Evolutionary conservation across 768 basidiomycete species (phyloP).

Genomic region (Cytidiella melzeri): DNA sequence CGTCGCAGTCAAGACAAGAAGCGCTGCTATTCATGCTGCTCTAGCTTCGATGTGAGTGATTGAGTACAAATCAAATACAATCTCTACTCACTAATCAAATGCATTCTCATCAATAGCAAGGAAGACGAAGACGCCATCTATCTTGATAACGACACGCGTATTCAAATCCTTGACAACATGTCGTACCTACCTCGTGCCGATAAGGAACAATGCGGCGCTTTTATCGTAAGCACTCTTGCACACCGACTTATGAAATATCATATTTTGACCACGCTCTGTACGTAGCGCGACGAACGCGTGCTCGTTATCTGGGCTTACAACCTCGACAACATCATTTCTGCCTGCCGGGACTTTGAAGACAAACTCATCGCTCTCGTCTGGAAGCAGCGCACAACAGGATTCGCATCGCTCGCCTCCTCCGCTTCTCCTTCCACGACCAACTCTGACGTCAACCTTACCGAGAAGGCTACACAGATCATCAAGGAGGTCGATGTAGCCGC

Average conservation of each 20-base stretch:
- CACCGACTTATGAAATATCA: neutral
- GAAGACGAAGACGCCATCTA: constrained; percentile 59
- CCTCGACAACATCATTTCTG: constrained; percentile 70
- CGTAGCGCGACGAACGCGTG: constrained; percentile 75
- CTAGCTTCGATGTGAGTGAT: constrained; percentile 56
- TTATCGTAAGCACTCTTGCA: constrained; percentile 48
- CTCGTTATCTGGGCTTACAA: constrained; percentile 83
- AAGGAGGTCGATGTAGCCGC: neutral
- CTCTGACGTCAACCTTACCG: constrained; percentile 45
- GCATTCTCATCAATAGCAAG: constrained; percentile 30
- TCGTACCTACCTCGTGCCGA: constrained; percentile 65
- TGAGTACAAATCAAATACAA: too few relatives aligned
- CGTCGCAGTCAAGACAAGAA: constrained; percentile 77
- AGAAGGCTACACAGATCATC: constrained; percentile 29
- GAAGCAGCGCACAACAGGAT: constrained; percentile 37
- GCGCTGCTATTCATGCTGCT: constrained; percentile 76
- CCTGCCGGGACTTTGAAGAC: constrained; percentile 67
- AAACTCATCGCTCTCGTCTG: constrained; percentile 81
- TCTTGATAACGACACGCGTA: constrained; percentile 76
- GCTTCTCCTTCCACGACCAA: constrained; percentile 39
- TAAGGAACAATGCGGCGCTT: constrained; percentile 89
- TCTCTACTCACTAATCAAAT: too few relatives aligned
- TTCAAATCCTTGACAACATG: constrained; percentile 78
- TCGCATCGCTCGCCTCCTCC: constrained; percentile 29
- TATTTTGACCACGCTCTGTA: neutral